A percentile compares a stretch with the other conserved stretches of the same genome.
phyloP scores from a whole-genome alignment of 805 yeast genomes.

The Scheffersomyces amazonensis region DNA sequence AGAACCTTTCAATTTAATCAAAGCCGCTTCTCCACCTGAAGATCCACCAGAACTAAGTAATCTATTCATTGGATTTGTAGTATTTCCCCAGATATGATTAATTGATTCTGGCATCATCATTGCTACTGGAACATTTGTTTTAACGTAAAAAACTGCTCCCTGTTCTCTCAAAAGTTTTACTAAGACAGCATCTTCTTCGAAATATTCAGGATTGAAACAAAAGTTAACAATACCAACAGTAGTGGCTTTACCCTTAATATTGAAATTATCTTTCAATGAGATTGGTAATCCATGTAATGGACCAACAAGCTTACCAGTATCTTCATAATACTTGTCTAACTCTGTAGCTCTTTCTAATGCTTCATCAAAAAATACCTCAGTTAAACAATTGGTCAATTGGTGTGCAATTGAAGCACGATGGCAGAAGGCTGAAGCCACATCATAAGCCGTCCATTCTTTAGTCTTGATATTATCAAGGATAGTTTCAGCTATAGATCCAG shows the following conservation, averaged over 20 bases:
- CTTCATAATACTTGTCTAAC: constrained; percentile 19
- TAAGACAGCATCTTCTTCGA: constrained; percentile 31
- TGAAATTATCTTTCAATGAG: constrained; percentile 42
- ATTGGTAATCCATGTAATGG: constrained; percentile 31
- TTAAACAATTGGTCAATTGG: constrained; percentile 44
- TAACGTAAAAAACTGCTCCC: constrained; percentile 55
- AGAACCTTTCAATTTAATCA: constrained; percentile 44
- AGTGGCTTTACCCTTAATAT: constrained; percentile 47
- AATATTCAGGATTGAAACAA: constrained; percentile 31
- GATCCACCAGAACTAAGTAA: constrained; percentile 50
- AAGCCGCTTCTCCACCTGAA: constrained; percentile 54
- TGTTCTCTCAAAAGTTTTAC: constrained; percentile 37
- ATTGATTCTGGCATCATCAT: constrained; percentile 49
- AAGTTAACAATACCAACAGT: constrained; percentile 49
- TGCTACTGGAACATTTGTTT: constrained; percentile 53
- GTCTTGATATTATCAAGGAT: constrained; percentile 26
- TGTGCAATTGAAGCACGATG: constrained; percentile 60
- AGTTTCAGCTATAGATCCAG: constrained; percentile 25
- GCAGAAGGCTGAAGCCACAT: constrained; percentile 53
- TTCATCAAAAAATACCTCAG: constrained; percentile 34
- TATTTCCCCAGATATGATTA: constrained; percentile 44
- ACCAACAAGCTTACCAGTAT: constrained; percentile 16
- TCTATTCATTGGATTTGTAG: constrained; percentile 44
- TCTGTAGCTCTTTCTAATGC: constrained; percentile 20
- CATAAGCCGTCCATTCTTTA: constrained; percentile 37